These are phyloP conservation scores for Cyclotella sp. DNA, from an alignment of 108 stramenopile genomes.

Conservation along the genomic window DNA sequence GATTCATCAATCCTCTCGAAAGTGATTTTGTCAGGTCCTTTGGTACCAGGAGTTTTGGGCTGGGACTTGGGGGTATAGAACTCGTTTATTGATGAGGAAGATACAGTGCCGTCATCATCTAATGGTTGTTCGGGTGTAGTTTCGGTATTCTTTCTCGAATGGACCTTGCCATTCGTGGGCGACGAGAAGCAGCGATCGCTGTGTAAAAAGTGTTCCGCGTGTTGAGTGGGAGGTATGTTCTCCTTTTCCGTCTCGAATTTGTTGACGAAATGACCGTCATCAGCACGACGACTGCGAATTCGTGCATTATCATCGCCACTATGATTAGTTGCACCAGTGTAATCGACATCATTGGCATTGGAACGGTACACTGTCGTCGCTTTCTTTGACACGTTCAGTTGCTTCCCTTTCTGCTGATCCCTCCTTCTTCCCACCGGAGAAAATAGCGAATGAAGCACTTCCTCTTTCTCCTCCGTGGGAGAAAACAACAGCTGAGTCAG, in stretches of 20 bases:
- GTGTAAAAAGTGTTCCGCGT: not conserved
- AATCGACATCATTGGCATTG: not conserved
- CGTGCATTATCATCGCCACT: not conserved
- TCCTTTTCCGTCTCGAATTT: not conserved
- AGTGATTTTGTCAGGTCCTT: not conserved
- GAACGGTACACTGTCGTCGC: not conserved
- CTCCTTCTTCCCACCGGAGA: not conserved
- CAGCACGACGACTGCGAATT: not conserved
- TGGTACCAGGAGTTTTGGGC: not conserved
- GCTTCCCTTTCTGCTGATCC: not conserved
- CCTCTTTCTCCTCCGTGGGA: not conserved
- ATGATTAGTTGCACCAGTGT: not conserved
- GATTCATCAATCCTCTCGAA: not conserved
- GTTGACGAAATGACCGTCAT: not conserved
- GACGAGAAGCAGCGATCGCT: not conserved
- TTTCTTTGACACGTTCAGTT: not conserved
- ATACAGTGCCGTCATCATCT: not conserved
- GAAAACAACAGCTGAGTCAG: slow-evolving; percentile 12
- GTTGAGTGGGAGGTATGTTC: not conserved
- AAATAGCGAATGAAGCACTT: slow-evolving; percentile 4
- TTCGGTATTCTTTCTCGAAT: not conserved
- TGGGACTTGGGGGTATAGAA: not conserved
- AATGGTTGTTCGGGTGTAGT: not conserved
- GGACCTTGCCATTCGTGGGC: not conserved
- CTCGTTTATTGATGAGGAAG: not conserved